Conservation (phyloP, 495 filamentous ascomycete species). For the Lophiotrema nucula region DNA sequence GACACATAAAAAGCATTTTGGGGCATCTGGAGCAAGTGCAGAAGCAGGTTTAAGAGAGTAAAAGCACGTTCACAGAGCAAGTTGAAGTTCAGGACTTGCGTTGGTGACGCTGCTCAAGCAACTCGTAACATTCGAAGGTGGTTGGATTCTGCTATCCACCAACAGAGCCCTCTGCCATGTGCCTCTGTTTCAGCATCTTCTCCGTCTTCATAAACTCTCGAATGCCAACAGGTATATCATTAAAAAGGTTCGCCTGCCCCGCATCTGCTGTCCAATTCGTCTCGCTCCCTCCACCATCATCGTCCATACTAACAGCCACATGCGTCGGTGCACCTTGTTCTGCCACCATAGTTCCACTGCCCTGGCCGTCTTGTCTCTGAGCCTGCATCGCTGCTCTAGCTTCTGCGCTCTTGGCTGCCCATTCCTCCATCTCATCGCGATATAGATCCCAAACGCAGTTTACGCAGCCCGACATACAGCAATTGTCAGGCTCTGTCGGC, state of each 20-base stretch:
- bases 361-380: constrained; percentile 40
- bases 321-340: constrained; percentile 38
- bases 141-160: too few relatives aligned
- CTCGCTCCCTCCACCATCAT: constrained; percentile 74
- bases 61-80: too few relatives aligned
- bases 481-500: constrained; percentile 92
- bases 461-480: constrained; percentile 98
- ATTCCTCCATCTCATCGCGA: constrained; percentile 87
- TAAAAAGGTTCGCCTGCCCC: constrained; percentile 64
- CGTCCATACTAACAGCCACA: constrained; percentile 66
- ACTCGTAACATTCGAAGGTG: too few relatives aligned
- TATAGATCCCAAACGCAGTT: constrained; percentile 96
- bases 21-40: neutral
- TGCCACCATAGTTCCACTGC: constrained; percentile 41
- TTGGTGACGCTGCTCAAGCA: too few relatives aligned
- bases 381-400: constrained; percentile 50
- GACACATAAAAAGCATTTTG: neutral
- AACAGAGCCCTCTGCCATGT: constrained; percentile 37
- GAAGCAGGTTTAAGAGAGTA: too few relatives aligned
- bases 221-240: constrained; percentile 85
- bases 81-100: constrained; percentile 7
- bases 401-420: constrained; percentile 60
- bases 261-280: constrained; percentile 60
- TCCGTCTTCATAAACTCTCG: constrained; percentile 96
- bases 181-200: constrained; percentile 81